Evolutionary conservation across 2,329 filamentous ascomycete species (phyloP), one percentile per base, ranked within the genome.

Genomic region (Nakataea oryzae): DNA sequence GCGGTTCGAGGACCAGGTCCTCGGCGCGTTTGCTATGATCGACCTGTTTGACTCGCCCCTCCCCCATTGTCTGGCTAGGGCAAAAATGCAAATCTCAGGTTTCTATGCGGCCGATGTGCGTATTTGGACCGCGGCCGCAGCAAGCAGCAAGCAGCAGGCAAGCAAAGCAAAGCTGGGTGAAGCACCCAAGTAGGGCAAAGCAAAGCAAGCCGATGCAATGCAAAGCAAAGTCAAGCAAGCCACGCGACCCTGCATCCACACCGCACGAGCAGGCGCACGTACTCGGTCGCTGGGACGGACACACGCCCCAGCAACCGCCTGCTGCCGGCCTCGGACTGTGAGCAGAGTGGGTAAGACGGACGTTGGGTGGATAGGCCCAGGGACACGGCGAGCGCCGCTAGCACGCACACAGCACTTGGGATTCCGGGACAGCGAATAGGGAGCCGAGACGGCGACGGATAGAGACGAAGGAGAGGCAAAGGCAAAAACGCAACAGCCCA

Each of bases 1-100:
- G 34, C 57, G 27, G 57, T 41, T 58, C 57, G 57, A 58, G 30
- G 57, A 34, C 57, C 57, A 58, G 57, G 57, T 58, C 30, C 57
- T 34, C 57, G 57, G 17, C 34, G 30, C 30, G 32, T n/a, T 58
- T 34, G 57, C 57, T n/a, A 34, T 34, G 57, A 27, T 41, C 30
- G 57, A 58, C 30, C n/a, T 58, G 29, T 30, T 34, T 34, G 57
- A 30, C 57, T 50, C 41, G 41, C 41, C n/a, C n/a, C n/a, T 50
- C 41, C 41, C 21, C 8, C 24, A 24, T n/a, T 50, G 41, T 13
- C 21, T 11, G 41, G 41, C 41, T n/a, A n/a, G 17, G 5, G 17
- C 41, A 17, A 50, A 50, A 50, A 50, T 17, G 17, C 21, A 50
- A 50, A 14, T 7, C 41, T 17, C 34, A 41, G 21, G 34, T 41